phyloP scores from a whole-genome alignment of 495 filamentous ascomycete genomes.

The Friedmanniomyces simplex region DNA sequence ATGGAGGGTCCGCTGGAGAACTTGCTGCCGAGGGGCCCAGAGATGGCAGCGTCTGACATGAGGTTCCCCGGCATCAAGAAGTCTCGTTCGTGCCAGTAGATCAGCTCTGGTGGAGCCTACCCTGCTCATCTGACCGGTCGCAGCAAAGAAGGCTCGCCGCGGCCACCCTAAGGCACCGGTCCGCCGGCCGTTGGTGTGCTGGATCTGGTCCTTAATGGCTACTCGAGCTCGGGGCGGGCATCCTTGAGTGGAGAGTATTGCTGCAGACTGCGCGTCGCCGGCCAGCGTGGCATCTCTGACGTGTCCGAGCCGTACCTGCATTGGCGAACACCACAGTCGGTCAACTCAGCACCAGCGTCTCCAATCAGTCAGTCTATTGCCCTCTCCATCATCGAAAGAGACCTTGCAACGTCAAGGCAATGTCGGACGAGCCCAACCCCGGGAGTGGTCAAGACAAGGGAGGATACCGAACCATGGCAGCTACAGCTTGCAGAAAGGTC shows the following conservation, averaged over 20 bases:
- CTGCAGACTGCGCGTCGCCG: background rate
- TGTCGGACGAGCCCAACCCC: too few relatives aligned
- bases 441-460: too few relatives aligned
- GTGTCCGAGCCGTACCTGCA: background rate
- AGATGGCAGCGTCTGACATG: background rate
- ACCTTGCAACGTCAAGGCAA: too few relatives aligned
- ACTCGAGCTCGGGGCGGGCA: background rate
- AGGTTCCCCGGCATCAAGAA: background rate
- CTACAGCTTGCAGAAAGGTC: too few relatives aligned
- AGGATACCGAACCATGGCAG: too few relatives aligned
- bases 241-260: background rate
- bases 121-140: background rate
- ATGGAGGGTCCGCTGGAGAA: background rate
- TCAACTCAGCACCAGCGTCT: too few relatives aligned
- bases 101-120: slow-evolving; percentile 2
- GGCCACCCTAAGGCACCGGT: background rate
- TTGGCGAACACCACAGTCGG: background rate
- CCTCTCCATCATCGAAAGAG: too few relatives aligned
- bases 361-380: background rate
- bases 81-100: background rate
- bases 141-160: background rate
- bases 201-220: background rate
- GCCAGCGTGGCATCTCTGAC: background rate
- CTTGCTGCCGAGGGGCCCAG: background rate
- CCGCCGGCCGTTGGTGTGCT: slow-evolving; percentile 8